phyloP scores from a whole-genome alignment of 768 basidiomycete genomes.

The Suillus bovinus region DNA sequence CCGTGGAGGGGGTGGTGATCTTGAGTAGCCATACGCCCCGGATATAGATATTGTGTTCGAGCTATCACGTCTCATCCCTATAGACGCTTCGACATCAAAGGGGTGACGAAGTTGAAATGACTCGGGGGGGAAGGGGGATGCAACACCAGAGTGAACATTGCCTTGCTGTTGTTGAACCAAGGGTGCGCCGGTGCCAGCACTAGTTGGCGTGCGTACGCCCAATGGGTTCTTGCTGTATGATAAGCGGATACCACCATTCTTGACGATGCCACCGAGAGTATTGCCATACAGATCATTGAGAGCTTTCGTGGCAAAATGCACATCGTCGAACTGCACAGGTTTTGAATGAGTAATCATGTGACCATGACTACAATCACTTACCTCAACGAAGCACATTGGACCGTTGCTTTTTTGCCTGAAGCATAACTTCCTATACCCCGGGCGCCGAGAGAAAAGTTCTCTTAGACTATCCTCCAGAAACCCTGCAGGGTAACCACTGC shows the following conservation, averaged over 20 bases:
- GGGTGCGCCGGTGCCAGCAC: conserved; percentile 35
- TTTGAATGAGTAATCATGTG: neutral
- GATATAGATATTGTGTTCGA: conserved; percentile 25
- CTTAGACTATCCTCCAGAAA: conserved; percentile 87
- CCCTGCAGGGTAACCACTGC: conserved; percentile 71
- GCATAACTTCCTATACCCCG: conserved; percentile 89
- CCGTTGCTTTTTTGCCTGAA: conserved; percentile 97
- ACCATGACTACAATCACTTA: conserved; percentile 31
- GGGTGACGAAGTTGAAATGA: conserved; percentile 32
- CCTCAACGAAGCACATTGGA: conserved; percentile 99
- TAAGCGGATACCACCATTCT: conserved; percentile 92
- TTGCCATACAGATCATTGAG: conserved; percentile 89
- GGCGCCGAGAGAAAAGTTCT: conserved; percentile 73
- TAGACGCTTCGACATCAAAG: conserved; percentile 25
- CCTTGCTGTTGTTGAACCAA: conserved; percentile 28
- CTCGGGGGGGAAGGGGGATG: conserved; percentile 32
- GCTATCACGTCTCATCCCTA: conserved; percentile 28
- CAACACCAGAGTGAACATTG: conserved; percentile 18
- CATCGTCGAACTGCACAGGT: conserved; percentile 80
- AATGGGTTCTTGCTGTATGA: conserved; percentile 98
- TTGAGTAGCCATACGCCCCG: conserved; percentile 29
- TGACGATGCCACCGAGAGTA: conserved; percentile 88
- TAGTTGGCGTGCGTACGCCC: conserved; percentile 84
- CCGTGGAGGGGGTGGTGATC: conserved; percentile 35
- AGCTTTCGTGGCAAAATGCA: conserved; percentile 80